A percentile compares a stretch with the other conserved stretches of the same genome.
Conservation (phyloP, 768 basidiomycete genomes). For the Postia placenta region DNA sequence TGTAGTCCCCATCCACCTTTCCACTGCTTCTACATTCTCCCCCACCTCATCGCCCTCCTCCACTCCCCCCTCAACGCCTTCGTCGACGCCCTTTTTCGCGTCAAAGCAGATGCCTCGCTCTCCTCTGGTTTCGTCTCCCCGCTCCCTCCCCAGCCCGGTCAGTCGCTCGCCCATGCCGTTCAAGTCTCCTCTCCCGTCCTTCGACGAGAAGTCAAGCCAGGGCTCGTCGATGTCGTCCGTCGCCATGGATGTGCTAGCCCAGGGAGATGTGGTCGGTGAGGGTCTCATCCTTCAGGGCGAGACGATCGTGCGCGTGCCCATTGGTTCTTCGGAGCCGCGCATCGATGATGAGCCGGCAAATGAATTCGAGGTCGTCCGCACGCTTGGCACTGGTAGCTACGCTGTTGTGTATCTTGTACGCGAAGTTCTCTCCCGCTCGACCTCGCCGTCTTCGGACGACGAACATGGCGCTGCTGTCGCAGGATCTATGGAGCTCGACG, state of each 20-base stretch:
- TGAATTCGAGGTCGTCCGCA: conserved; percentile 80
- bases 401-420: conserved; percentile 92
- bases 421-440: conserved; percentile 44
- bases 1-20: conserved; percentile 28
- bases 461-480: conserved; percentile 46
- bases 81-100: conserved; percentile 26
- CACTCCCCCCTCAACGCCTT: conserved; percentile 29
- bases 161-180: conserved; percentile 17
- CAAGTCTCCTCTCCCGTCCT: conserved; percentile 13
- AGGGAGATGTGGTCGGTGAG: conserved; percentile 70
- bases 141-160: conserved; percentile 18
- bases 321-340: conserved; percentile 29
- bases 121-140: conserved; percentile 18
- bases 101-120: conserved; percentile 19
- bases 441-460: conserved; percentile 26
- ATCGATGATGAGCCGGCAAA: conserved; percentile 42
- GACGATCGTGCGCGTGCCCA: conserved; percentile 51
- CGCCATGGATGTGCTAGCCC: conserved; percentile 58
- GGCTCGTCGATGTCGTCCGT: conserved; percentile 30
- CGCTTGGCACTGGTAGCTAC: conserved; percentile 85
- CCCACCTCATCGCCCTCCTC: conserved; percentile 20
- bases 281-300: conserved; percentile 65
- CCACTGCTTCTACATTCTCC: conserved; percentile 26
- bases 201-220: conserved; percentile 13
- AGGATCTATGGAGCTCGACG: conserved; percentile 26